Evolutionary conservation across 306 rosid genomes (phyloP), one percentile per base, ranked within the genome.

Genomic region (Amphicarpaea edgeworthii): DNA sequence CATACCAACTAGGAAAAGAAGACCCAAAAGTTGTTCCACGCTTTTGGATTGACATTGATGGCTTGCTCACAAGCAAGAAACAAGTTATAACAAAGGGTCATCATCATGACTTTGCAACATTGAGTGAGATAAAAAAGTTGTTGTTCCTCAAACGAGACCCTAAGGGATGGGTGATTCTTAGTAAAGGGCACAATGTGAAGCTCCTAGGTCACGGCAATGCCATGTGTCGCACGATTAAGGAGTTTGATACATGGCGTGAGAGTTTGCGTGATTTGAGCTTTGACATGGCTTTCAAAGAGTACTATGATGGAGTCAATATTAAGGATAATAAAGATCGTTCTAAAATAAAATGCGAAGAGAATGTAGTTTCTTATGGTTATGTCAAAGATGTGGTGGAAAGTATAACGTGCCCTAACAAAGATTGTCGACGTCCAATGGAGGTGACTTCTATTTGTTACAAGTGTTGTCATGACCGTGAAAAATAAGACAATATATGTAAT

Each of bases 161-260:
- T 0, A 14, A 61, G 12, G 80, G 84, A 6, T 74, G 84, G 84
- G 80, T n/a, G 4, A 63, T 80, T 46, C 72, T 80, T 0, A 80
- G 84, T 14, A 80, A 68, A 74, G 84, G 84, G 2, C 20, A 60
- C 4, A 80, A 80, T n/a, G 72, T 80, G 21, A 80, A 59, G 64
- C 76, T 74, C 1, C 47, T 80, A 0, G 79, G 84, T 9, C 84
- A 76, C 6, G 80, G 72, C 8, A 76, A 74, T 8, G 75, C 37
- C 6, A 49, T 68, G 46, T 37, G 15, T 6, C 76, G 42, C 0
- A 59, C 84, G 0, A 41, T 66, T 0, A 23, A 12, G n/a, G 76
- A 80, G 1, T 80, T 67, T 19, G 59, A 17, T 1, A 2, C 1
- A 0, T 80, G 84, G 84, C 60, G 19, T 15, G 28, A 0, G 0